phyloP scores from a whole-genome alignment of 1,139 yeast species.

The Sugiyamaella japonica region DNA sequence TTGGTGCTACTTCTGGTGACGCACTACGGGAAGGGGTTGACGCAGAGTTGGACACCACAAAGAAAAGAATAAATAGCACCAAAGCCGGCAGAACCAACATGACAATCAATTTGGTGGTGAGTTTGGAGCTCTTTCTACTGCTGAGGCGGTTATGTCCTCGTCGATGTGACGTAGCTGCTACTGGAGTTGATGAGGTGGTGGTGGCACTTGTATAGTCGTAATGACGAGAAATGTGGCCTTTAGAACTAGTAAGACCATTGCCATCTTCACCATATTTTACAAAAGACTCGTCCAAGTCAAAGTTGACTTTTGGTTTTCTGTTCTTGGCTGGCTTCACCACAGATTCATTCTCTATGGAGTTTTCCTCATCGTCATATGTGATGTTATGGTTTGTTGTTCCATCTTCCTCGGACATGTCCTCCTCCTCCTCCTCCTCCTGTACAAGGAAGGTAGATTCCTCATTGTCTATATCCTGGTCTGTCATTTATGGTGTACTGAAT shows the following conservation, averaged over 20 bases:
- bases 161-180: constrained; percentile 6
- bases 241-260: neutral
- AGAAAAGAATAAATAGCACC: constrained; percentile 31
- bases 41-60: constrained; percentile 30
- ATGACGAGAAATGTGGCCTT: constrained; percentile 12
- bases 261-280: constrained; percentile 3
- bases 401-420: neutral
- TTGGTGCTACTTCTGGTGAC: constrained; percentile 44
- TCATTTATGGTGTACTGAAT: constrained; percentile 8
- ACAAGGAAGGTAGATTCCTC: constrained; percentile 8
- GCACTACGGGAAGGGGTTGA: constrained; percentile 31
- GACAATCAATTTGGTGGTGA: constrained; percentile 23
- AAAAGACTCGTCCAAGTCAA: constrained; percentile 18
- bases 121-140: constrained; percentile 13
- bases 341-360: constrained; percentile 4
- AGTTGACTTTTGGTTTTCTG: constrained; percentile 19
- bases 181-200: neutral
- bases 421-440: too few relatives aligned
- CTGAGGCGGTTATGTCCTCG: constrained; percentile 14
- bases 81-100: constrained; percentile 34
- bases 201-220: constrained; percentile 3
- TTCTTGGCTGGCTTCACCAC: neutral
- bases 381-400: neutral
- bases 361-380: constrained; percentile 2
- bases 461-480: constrained; percentile 7